These are phyloP conservation scores for Prunus mongolica DNA, from an alignment of 306 rosid species.

Conservation along the genomic window DNA sequence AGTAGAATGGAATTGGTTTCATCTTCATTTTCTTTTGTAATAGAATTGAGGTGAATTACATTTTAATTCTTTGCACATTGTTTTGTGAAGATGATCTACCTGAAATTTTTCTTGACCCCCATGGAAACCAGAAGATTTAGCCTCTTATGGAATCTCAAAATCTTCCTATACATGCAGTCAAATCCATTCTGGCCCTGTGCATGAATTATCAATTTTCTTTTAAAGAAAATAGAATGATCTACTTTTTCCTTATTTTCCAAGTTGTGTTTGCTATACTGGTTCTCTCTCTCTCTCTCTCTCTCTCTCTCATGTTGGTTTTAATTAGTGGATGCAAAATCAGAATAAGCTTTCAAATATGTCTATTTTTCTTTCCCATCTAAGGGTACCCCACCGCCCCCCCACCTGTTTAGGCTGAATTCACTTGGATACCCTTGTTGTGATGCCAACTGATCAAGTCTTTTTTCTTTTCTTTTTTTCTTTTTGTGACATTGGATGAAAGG, in stretches of 20 bases:
- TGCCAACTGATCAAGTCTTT: not conserved
- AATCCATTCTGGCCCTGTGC: no score
- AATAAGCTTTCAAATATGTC: conserved; percentile 1
- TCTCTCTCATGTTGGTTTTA: not conserved
- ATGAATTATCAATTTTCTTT: no score
- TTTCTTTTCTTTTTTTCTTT: not conserved
- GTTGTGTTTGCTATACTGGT: not conserved
- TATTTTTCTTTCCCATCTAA: not conserved
- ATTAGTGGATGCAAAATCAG: conserved; percentile 6
- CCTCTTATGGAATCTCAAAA: no score
- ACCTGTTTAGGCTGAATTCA: not conserved
- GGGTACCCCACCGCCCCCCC: not conserved
- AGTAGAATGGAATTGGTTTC: no score
- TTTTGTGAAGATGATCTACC: no score
- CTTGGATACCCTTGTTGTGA: conserved; percentile 6
- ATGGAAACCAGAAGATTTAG: no score
- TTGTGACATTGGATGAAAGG: not conserved
- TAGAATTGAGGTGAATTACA: no score
- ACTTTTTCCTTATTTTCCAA: not conserved
- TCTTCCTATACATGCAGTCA: no score
- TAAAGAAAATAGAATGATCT: not conserved
- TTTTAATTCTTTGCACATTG: no score
- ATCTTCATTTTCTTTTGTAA: no score
- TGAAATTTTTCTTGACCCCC: no score
- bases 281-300: not conserved